A percentile compares a stretch with the other conserved stretches of the same genome.
These are phyloP conservation scores for Geotrichum aggregatum DNA, from an alignment of 1,139 yeast species.

Conservation along the genomic window DNA sequence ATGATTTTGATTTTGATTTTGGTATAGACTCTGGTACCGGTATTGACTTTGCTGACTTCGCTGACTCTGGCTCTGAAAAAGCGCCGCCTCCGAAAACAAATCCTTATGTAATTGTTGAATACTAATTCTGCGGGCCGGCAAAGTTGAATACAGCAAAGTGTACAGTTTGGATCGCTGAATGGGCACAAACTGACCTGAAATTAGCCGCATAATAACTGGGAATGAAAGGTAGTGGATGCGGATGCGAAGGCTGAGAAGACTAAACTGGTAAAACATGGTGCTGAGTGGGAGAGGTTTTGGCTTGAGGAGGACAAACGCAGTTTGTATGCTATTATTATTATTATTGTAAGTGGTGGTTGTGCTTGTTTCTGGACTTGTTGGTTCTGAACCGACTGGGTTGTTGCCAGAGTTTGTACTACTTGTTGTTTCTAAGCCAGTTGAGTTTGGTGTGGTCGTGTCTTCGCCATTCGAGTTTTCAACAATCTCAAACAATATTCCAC, in stretches of 20 bases:
- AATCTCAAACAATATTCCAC: slow-evolving; percentile 59
- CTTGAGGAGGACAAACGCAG: slow-evolving; percentile 34
- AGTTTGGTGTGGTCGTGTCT: not conserved
- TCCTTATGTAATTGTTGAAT: slow-evolving; percentile 25
- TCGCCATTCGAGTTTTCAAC: slow-evolving; percentile 15
- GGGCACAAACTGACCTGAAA: slow-evolving; percentile 47
- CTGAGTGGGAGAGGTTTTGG: slow-evolving; percentile 46
- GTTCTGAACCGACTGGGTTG: not conserved
- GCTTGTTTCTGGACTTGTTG: not conserved
- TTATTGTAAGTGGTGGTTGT: not conserved
- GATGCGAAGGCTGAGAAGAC: slow-evolving; percentile 42
- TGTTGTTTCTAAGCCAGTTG: too few relatives aligned
- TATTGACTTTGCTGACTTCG: not conserved
- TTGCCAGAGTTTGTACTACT: not conserved
- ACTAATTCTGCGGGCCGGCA: slow-evolving; percentile 39
- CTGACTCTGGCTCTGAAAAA: not conserved
- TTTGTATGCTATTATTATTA: slow-evolving; percentile 28
- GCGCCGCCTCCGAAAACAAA: slow-evolving; percentile 14
- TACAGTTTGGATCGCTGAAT: slow-evolving; percentile 48
- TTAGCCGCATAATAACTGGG: slow-evolving; percentile 40
- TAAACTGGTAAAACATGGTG: slow-evolving; percentile 49
- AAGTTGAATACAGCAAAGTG: slow-evolving; percentile 47
- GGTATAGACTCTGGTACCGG: too few relatives aligned
- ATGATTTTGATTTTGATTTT: too few relatives aligned
- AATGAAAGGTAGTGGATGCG: slow-evolving; percentile 45